A percentile compares a stretch with the other conserved stretches of the same genome.
Conservation (phyloP, 2,329 filamentous ascomycete species). For the Gaeumannomyces tritici region DNA sequence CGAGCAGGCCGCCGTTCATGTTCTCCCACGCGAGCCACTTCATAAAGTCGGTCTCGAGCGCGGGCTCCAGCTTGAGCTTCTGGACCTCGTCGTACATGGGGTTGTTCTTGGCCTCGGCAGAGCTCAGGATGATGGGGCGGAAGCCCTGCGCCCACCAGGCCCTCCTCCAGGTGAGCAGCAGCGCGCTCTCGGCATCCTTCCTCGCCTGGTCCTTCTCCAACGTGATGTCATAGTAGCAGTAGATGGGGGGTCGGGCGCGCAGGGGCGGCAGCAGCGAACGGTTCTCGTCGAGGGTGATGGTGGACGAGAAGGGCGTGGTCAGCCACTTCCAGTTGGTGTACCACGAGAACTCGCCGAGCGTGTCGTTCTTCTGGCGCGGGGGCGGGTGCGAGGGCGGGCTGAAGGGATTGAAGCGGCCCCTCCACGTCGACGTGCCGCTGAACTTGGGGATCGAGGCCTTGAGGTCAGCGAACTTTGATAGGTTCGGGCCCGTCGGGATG, state of each 20-base stretch:
- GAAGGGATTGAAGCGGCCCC: slow-evolving; percentile 55
- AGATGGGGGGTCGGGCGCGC: slow-evolving; percentile 60
- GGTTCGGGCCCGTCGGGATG: slow-evolving; percentile 36
- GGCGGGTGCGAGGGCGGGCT: slow-evolving; percentile 61
- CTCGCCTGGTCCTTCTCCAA: slow-evolving; percentile 51
- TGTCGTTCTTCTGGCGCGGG: slow-evolving; percentile 67
- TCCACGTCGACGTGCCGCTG: slow-evolving; percentile 25
- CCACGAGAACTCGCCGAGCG: slow-evolving; percentile 72
- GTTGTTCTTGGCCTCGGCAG: slow-evolving; percentile 74
- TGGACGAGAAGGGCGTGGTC: slow-evolving; percentile 73
- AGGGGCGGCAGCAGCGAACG: slow-evolving; percentile 76
- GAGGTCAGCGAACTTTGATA: slow-evolving; percentile 39
- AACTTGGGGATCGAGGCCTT: slow-evolving; percentile 39
- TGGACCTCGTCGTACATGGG: slow-evolving; percentile 67
- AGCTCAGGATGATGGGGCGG: slow-evolving; percentile 69
- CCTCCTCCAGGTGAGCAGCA: slow-evolving; percentile 79
- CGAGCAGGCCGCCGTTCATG: slow-evolving; percentile 76
- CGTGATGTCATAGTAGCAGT: slow-evolving; percentile 80
- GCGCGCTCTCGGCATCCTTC: slow-evolving; percentile 63
- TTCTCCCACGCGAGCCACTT: slow-evolving; percentile 89
- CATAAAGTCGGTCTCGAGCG: slow-evolving; percentile 61
- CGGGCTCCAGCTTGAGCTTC: slow-evolving; percentile 45
- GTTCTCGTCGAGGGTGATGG: slow-evolving; percentile 70
- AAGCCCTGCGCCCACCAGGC: slow-evolving; percentile 97
- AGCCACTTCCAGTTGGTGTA: slow-evolving; percentile 85